Evolutionary conservation across 768 basidiomycete species (phyloP).

Genomic region (Neoboletus brunneissimus): DNA sequence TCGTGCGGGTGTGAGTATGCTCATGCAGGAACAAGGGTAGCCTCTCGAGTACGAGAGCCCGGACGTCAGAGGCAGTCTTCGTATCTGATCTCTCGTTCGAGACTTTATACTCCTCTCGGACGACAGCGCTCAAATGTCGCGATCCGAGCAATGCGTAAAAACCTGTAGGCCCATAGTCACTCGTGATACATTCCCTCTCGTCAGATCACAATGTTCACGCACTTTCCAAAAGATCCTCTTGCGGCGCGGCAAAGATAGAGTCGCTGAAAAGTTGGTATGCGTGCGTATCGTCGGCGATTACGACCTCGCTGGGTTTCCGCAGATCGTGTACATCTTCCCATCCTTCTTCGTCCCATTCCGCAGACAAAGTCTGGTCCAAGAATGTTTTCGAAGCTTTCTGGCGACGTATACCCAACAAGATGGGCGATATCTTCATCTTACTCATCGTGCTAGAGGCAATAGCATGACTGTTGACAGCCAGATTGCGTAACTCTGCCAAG

Average conservation of each 20-base stretch:
- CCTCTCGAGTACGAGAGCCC: too few relatives aligned
- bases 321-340: constrained; percentile 75
- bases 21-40: constrained; percentile 97
- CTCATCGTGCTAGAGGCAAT: constrained; percentile 46
- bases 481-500: constrained; percentile 74
- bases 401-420: constrained; percentile 74
- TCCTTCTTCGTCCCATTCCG: constrained; percentile 60
- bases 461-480: constrained; percentile 71
- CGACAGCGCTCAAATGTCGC: constrained; percentile 62
- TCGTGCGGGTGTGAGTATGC: constrained; percentile 64
- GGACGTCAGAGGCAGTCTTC: too few relatives aligned
- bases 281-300: constrained; percentile 86
- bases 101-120: constrained; percentile 75
- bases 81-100: constrained; percentile 49
- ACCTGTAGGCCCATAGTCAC: constrained; percentile 34
- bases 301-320: constrained; percentile 62
- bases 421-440: constrained; percentile 67
- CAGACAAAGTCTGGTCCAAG: constrained; percentile 18
- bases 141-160: constrained; percentile 82
- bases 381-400: constrained; percentile 33
- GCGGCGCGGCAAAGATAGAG: constrained; percentile 72
- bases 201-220: background rate
- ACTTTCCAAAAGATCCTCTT: constrained; percentile 92
- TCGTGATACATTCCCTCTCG: background rate
- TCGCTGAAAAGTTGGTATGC: constrained; percentile 77